Evolutionary conservation across 495 filamentous ascomycete genomes (phyloP).

Genomic region (Daldinia grandis): DNA sequence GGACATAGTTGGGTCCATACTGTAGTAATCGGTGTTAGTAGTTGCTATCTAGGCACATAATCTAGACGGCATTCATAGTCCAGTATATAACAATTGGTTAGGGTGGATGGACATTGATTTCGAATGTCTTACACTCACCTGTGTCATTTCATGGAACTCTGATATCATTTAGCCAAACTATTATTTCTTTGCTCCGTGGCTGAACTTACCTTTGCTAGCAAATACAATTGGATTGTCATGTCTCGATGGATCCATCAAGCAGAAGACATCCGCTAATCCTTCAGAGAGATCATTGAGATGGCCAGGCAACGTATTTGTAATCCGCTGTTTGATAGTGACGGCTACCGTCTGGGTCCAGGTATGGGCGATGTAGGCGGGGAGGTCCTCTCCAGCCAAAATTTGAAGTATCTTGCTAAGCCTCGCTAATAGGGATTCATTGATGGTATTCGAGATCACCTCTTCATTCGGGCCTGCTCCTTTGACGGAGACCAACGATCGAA

Average conservation of each 20-base stretch:
- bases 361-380: constrained; percentile 76
- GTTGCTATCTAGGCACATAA: constrained; percentile 2
- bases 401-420: constrained; percentile 67
- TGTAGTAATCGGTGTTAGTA: neutral
- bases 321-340: constrained; percentile 63
- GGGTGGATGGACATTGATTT: neutral
- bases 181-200: neutral
- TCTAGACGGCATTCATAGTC: neutral
- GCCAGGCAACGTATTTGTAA: constrained; percentile 63
- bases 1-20: neutral
- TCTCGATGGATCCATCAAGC: constrained; percentile 76
- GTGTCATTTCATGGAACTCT: constrained; percentile 70
- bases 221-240: constrained; percentile 81
- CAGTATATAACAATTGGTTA: neutral
- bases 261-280: constrained; percentile 79
- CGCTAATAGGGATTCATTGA: neutral
- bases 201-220: constrained; percentile 71
- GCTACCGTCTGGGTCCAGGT: constrained; percentile 66
- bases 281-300: constrained; percentile 68
- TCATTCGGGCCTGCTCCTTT: too few relatives aligned
- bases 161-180: constrained; percentile 8
- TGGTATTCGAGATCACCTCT: neutral
- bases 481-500: too few relatives aligned
- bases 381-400: constrained; percentile 67
- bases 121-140: constrained; percentile 30